Percentiles rank a stretch among this genome's conserved stretches.
Conservation (phyloP, 1,284 basidiomycete genomes). For the Microbotryum lychnidis-dioicae region DNA sequence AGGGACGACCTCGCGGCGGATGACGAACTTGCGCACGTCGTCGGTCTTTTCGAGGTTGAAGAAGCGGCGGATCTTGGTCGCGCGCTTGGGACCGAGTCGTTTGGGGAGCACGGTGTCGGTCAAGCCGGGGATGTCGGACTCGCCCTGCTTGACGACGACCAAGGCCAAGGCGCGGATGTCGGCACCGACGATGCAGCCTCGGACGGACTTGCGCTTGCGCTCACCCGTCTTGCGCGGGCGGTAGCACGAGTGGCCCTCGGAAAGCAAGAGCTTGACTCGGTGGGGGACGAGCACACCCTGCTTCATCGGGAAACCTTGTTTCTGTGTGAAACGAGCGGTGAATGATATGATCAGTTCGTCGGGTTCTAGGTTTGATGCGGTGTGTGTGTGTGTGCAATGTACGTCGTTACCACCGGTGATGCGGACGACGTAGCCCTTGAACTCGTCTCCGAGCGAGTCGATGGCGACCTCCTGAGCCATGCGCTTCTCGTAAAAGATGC, state of each 20-base stretch:
- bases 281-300: slow-evolving; percentile 93
- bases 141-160: slow-evolving; percentile 96
- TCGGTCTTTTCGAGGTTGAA: slow-evolving; percentile 98
- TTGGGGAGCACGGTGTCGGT: slow-evolving; percentile 92
- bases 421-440: slow-evolving; percentile 93
- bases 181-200: slow-evolving; percentile 92
- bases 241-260: slow-evolving; percentile 97
- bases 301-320: slow-evolving; percentile 79
- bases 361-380: too few species aligned
- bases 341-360: not conserved
- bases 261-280: slow-evolving; percentile 88
- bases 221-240: slow-evolving; percentile 86
- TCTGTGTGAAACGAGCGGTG: slow-evolving; percentile 42
- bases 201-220: slow-evolving; percentile 97
- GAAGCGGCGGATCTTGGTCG: slow-evolving; percentile 92
- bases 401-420: slow-evolving; percentile 94
- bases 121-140: slow-evolving; percentile 80
- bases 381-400: not conserved
- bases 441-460: slow-evolving; percentile 89
- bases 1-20: slow-evolving; percentile 77
- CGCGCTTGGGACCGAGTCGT: slow-evolving; percentile 84
- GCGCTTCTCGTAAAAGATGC: slow-evolving; percentile 46
- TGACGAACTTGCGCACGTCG: slow-evolving; percentile 92
- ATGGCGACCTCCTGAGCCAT: slow-evolving; percentile 90
- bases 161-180: slow-evolving; percentile 93